phyloP scores from a whole-genome alignment of 768 basidiomycete species.

The Lanmaoa rubissima region DNA sequence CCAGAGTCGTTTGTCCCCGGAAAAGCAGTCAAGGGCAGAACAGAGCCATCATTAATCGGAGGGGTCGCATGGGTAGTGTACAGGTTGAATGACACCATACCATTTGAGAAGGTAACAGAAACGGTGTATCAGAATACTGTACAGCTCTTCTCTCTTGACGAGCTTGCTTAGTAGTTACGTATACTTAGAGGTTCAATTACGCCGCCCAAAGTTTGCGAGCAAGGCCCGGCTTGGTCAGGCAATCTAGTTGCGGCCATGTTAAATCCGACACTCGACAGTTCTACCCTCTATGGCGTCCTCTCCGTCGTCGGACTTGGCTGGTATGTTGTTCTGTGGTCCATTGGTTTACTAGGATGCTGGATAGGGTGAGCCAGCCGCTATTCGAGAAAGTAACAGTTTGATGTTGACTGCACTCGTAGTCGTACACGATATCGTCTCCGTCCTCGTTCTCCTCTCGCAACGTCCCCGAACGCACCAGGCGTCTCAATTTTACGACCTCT shows the following conservation, averaged over 20 bases:
- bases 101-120: constrained; percentile 55
- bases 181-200: neutral
- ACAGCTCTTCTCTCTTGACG: constrained; percentile 53
- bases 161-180: constrained; percentile 27
- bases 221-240: no score
- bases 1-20: constrained; percentile 59
- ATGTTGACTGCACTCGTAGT: constrained; percentile 39
- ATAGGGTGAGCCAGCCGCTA: constrained; percentile 57
- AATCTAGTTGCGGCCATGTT: constrained; percentile 11
- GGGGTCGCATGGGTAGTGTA: constrained; percentile 73
- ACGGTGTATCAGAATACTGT: constrained; percentile 64
- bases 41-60: constrained; percentile 66
- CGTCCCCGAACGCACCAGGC: constrained; percentile 64
- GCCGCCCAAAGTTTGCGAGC: neutral
- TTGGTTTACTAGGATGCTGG: constrained; percentile 65
- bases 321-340: constrained; percentile 60
- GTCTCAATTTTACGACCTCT: constrained; percentile 94
- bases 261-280: constrained; percentile 2
- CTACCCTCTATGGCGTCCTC: constrained; percentile 11
- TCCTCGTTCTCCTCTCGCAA: constrained; percentile 58
- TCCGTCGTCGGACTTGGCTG: constrained; percentile 52
- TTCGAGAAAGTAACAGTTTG: neutral
- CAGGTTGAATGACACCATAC: constrained; percentile 41
- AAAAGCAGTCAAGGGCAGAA: constrained; percentile 71
- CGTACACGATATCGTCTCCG: constrained; percentile 72